Conservation (phyloP, 1,284 basidiomycete genomes). For the Austropuccinia psidii region DNA sequence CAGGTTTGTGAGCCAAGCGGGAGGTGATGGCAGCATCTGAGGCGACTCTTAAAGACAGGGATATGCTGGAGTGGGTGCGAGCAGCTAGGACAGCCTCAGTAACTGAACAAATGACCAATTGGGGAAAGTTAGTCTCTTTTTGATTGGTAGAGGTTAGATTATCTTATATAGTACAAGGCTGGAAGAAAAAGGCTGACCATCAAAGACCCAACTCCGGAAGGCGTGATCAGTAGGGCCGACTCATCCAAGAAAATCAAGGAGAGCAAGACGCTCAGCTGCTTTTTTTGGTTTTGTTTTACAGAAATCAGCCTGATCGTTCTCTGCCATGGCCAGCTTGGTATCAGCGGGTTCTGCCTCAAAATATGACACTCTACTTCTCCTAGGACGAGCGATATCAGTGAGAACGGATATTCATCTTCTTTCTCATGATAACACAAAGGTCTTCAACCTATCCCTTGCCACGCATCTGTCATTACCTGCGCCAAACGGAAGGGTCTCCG, state of each 20-base stretch:
- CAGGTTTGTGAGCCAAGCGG: constrained; percentile 19
- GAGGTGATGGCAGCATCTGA: constrained; percentile 12
- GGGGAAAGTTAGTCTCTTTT: background rate
- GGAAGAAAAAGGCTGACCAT: constrained; percentile 6
- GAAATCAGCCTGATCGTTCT: no score
- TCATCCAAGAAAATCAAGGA: no score
- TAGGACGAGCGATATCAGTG: constrained; percentile 36
- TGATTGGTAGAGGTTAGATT: background rate
- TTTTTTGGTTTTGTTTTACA: no score
- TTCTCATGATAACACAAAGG: background rate
- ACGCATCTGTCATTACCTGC: constrained; percentile 36
- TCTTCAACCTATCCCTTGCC: constrained; percentile 10
- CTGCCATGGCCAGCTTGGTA: no score
- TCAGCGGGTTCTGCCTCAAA: no score
- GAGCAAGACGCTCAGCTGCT: no score
- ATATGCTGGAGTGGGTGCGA: background rate
- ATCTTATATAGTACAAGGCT: no score
- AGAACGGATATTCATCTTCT: constrained; percentile 38
- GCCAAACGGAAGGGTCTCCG: background rate
- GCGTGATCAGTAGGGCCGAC: constrained; percentile 28
- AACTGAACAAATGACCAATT: background rate
- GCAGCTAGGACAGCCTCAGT: constrained; percentile 5
- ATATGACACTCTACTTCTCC: constrained; percentile 38
- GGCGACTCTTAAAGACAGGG: constrained; percentile 12
- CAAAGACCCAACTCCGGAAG: constrained; percentile 33